phyloP scores from a whole-genome alignment of 2,329 filamentous ascomycete species.

The Aureobasidium mangrovei region DNA sequence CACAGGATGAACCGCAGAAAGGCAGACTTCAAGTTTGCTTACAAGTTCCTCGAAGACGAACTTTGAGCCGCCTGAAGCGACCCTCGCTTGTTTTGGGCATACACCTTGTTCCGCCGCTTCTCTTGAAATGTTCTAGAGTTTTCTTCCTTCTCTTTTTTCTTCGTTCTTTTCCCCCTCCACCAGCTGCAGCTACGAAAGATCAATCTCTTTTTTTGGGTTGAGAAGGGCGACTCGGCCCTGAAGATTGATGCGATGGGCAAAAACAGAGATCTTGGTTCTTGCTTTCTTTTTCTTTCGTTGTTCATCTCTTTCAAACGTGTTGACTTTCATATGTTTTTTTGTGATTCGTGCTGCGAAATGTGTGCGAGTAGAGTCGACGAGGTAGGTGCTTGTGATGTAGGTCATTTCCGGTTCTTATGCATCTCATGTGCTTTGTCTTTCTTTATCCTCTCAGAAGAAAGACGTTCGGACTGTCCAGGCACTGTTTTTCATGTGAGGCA shows the following conservation, averaged over 20 bases:
- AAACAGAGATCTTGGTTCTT: slow-evolving; percentile 11
- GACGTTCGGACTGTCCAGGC: background rate
- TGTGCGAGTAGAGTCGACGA: background rate
- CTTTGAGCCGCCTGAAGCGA: slow-evolving; percentile 38
- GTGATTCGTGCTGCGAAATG: background rate
- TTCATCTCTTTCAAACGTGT: no score
- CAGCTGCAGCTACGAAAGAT: background rate
- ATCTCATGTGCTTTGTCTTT: background rate
- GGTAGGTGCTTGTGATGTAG: background rate
- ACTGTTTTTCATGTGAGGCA: background rate
- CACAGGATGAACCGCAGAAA: slow-evolving; percentile 95
- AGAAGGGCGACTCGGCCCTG: background rate
- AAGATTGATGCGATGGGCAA: background rate
- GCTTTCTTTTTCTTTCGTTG: background rate
- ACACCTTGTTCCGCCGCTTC: background rate
- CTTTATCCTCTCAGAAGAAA: background rate
- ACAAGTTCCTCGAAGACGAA: slow-evolving; percentile 96
- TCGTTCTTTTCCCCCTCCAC: background rate
- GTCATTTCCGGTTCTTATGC: background rate
- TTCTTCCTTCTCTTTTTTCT: background rate
- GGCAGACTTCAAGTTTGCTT: slow-evolving; percentile 96
- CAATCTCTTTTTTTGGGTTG: background rate
- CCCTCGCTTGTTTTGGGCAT: background rate
- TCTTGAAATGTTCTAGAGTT: background rate
- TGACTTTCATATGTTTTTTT: background rate